These are phyloP conservation scores for Umbilicus rupestris DNA, from an alignment of 164 flowering plant genomes.

Conservation along the genomic window DNA sequence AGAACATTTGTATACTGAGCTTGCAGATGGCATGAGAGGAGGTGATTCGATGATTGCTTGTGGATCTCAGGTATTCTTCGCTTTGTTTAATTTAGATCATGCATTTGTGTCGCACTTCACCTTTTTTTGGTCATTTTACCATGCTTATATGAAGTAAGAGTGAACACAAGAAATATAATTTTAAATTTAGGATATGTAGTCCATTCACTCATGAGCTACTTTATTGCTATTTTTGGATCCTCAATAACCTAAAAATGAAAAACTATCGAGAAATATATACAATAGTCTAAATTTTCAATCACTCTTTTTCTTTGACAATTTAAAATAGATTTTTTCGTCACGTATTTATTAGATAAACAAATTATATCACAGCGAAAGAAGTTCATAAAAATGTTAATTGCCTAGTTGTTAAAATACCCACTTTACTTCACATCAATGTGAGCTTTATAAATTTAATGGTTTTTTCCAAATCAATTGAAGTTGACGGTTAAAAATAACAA, in stretches of 20 bases:
- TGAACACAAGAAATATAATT: too few relatives aligned
- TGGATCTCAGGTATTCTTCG: conserved; percentile 72
- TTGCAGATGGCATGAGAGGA: conserved; percentile 90
- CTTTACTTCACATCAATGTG: too few relatives aligned
- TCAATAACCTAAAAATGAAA: neutral
- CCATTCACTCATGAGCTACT: neutral
- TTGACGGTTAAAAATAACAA: neutral
- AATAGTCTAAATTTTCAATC: neutral
- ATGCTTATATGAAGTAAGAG: neutral
- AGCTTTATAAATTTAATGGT: too few relatives aligned
- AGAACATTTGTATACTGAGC: conserved; percentile 74
- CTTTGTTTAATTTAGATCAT: neutral
- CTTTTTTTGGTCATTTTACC: neutral
- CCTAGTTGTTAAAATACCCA: too few relatives aligned
- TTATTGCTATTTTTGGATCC: neutral
- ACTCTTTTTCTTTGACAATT: too few relatives aligned
- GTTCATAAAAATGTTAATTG: too few relatives aligned
- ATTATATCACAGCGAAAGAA: too few relatives aligned
- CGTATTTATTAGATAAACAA: neutral
- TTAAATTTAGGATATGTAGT: neutral
- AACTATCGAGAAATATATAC: neutral
- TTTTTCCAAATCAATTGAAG: neutral
- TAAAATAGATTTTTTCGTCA: neutral
- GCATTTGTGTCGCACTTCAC: neutral
- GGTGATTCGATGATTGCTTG: conserved; percentile 75